Base-by-base conservation (phyloP, 163 green algal species). In the Botryococcus braunii region DNA sequence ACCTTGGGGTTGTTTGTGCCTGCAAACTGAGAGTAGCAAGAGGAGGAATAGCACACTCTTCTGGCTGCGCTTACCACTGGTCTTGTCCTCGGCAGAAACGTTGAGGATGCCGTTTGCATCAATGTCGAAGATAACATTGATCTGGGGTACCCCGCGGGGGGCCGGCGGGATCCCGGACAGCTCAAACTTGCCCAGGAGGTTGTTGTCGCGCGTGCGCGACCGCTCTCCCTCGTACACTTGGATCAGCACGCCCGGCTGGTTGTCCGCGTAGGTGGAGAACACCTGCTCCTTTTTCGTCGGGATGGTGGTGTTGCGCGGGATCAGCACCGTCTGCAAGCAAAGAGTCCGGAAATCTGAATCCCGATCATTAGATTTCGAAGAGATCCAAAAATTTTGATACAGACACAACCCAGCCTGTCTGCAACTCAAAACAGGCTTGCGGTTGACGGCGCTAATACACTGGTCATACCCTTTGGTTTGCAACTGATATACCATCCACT, bases 111-210 rank as follows among this genome's bases (percentile, higher is more conserved):
- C 92, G 74, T 96, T 96, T 65, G 88, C 89, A 62, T 96, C 89
- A 70, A 96, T 91, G 80, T 97, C 92, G 58, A 97, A 97, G 36
- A 82, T 82, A 25, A 97, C 91, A 52, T 85, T 91, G 78, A 97
- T 96, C 69, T 95, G 89, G 8, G 92, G 91, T 37, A 97, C 88
- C 49, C 92, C 92, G 17, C 92, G 83, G 0, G 92, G 92, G 25
- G 92, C 91, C 13, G 92, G 91, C 4, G 92, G 91, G 69, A 97
- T 97, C 68, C 92, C 92, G 6, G 81, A 85, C 50, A 97, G 87
- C 80, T 97, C 92, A 71, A 97, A 97, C 82, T 97, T 97, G 73
- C 92, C 92, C 64, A 97, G 79, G 72, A 96, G 79, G 86, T 97
- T 94, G 83, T 96, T 96, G 71, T 96, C 89, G 66, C 86, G 84